These are phyloP conservation scores for Podaxis rugospora DNA, from an alignment of 768 basidiomycete genomes.

Conservation along the genomic window DNA sequence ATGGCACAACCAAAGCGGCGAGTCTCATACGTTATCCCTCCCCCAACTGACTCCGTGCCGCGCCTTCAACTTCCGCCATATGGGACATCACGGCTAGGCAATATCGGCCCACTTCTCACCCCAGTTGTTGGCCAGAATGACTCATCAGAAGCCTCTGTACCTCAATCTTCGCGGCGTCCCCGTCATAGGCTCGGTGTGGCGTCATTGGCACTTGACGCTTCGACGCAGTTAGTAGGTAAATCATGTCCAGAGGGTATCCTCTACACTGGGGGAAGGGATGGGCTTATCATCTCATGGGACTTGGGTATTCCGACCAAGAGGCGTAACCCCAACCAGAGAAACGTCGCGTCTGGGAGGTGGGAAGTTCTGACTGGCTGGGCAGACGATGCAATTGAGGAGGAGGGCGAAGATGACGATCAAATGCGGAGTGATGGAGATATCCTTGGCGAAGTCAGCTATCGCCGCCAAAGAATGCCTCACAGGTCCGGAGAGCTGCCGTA, in stretches of 20 bases:
- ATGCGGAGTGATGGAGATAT: conserved; percentile 68
- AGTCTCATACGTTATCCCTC: conserved; percentile 85
- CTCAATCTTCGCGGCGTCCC: conserved; percentile 44
- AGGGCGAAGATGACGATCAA: conserved; percentile 59
- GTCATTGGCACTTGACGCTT: conserved; percentile 82
- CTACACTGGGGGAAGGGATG: conserved; percentile 88
- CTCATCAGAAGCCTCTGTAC: conserved; percentile 19
- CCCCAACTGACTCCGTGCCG: conserved; percentile 58
- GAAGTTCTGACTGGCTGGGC: conserved; percentile 84
- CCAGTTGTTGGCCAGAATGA: conserved; percentile 23
- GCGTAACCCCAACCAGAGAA: conserved; percentile 24
- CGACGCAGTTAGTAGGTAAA: conserved; percentile 71
- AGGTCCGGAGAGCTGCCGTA: conserved; percentile 43
- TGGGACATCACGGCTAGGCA: conserved; percentile 60
- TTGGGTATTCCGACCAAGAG: conserved; percentile 63
- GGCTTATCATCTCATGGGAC: conserved; percentile 86
- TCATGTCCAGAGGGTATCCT: conserved; percentile 77
- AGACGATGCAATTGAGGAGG: conserved; percentile 64
- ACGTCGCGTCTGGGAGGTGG: conserved; percentile 44
- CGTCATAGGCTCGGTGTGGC: conserved; percentile 84
- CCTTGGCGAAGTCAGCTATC: conserved; percentile 59
- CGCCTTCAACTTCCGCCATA: conserved; percentile 68
- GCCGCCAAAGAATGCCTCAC: conserved; percentile 31
- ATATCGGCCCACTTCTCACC: conserved; percentile 63
- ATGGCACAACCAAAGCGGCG: conserved; percentile 52